Evolutionary conservation across 306 rosid genomes (phyloP), one percentile per base, ranked within the genome.

Genomic region (Glycyrrhiza uralensis): DNA sequence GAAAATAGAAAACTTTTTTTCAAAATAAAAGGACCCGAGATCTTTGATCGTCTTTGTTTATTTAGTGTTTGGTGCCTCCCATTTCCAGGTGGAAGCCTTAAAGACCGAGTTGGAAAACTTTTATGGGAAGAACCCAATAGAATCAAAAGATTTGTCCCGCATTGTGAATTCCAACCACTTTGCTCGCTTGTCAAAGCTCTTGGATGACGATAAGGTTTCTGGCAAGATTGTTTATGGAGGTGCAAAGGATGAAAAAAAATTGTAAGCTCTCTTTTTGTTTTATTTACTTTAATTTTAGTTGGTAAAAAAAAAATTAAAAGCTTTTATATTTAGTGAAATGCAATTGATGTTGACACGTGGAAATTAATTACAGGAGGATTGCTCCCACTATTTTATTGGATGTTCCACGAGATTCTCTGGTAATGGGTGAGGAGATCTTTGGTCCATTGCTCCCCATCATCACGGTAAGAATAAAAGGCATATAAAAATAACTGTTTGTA

Each of bases 381-480:
- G 81, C 94, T 78, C 98, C 98, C 6, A 91, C 98, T 74, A 13
- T 93, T 83, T 81, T 93, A 79, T 81, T 93, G 57, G 96, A 93
- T 55, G 97, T 79, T 41, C 96, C 98, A 1, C 83, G 7, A 49
- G 92, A 93, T 80, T 89, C 97, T 49, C 44, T 85, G 76, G 80
- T 93, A 62, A 91, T 93, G 98, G 71, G 29, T 4, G 98, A 93
- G 58, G 98, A 93, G 71, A 93, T 93, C 39, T 93, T 93, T 71
- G 98, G 97, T 74, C 98, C 98, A 39, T 76, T 93, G 83, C 96
- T 93, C 79, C 97, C 98, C 42, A 86, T 93, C 79, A 2, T 93
- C 79, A 89, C 90, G 80, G 98, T 93, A 87, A 49, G 83, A 81
- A 57, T 36, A 41, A 79, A 69, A 61, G 39, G n/a, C n/a, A n/a